phyloP scores from a whole-genome alignment of 176 grass and related monocot genomes.

The Bothriochloa decipiens region DNA sequence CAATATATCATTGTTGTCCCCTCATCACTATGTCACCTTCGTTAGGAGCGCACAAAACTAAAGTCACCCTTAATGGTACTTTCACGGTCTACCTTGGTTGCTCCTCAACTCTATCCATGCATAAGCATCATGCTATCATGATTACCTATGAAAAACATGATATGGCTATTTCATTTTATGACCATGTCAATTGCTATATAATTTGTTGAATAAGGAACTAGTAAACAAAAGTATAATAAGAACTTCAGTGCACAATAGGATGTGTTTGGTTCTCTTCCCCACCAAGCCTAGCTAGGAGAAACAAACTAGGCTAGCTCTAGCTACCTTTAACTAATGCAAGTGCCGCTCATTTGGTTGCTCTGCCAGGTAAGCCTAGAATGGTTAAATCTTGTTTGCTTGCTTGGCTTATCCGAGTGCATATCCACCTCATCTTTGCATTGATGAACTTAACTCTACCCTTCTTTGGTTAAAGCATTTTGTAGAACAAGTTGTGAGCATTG shows the following conservation, averaged over 20 bases:
- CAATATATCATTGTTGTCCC: not conserved
- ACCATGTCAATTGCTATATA: not conserved
- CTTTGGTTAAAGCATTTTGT: too few relatives aligned
- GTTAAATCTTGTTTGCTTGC: too few relatives aligned
- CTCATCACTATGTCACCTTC: not conserved
- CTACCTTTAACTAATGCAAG: too few relatives aligned
- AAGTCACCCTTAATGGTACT: not conserved
- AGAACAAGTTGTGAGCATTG: too few relatives aligned
- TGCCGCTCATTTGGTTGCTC: too few relatives aligned
- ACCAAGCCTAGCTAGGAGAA: too few relatives aligned
- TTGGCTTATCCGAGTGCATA: too few relatives aligned
- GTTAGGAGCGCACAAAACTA: not conserved
- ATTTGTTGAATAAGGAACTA: not conserved
- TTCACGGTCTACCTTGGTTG: not conserved
- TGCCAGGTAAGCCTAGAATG: too few relatives aligned
- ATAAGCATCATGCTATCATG: not conserved
- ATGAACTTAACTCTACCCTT: too few relatives aligned
- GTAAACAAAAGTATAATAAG: not conserved
- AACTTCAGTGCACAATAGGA: not conserved
- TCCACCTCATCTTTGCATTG: too few relatives aligned
- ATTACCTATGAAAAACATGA: not conserved
- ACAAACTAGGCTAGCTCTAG: too few relatives aligned
- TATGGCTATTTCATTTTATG: not conserved
- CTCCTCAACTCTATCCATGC: not conserved
- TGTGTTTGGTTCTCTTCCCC: too few relatives aligned